These are phyloP conservation scores for Rhodocollybia butyracea DNA, from an alignment of 768 basidiomycete species.

Conservation along the genomic window DNA sequence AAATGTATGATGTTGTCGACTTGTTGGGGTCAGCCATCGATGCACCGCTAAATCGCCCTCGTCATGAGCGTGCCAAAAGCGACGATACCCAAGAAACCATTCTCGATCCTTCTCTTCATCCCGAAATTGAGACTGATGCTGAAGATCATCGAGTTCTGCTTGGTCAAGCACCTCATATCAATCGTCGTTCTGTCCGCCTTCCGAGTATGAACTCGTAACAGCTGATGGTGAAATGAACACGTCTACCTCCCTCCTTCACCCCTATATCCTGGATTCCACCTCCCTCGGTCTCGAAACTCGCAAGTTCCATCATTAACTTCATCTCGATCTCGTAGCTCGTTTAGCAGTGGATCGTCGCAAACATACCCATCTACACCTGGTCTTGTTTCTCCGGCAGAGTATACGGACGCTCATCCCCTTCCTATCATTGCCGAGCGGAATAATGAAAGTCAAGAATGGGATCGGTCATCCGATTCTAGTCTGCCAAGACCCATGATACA, in stretches of 20 bases:
- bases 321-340: constrained; percentile 36
- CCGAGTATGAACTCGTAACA: constrained; percentile 30
- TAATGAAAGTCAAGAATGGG: constrained; percentile 16
- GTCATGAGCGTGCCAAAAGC: constrained; percentile 15
- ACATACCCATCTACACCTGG: constrained; percentile 24
- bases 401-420: constrained; percentile 20
- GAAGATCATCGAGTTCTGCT: background rate
- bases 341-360: constrained; percentile 26
- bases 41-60: constrained; percentile 8
- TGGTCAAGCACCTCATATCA: constrained; percentile 10
- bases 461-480: background rate
- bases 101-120: constrained; percentile 2
- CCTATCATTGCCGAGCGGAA: constrained; percentile 37
- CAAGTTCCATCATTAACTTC: constrained; percentile 42
- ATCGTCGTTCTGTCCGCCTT: constrained; percentile 24
- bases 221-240: constrained; percentile 21
- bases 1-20: constrained; percentile 49
- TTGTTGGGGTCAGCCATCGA: constrained; percentile 35
- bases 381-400: constrained; percentile 24
- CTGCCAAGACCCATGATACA: background rate
- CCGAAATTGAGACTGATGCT: constrained; percentile 2
- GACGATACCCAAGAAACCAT: constrained; percentile 12
- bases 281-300: constrained; percentile 28
- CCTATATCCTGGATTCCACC: constrained; percentile 23
- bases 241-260: constrained; percentile 15